Conservation (phyloP, 2,329 filamentous ascomycete species). For the Calonectria fujianensis region DNA sequence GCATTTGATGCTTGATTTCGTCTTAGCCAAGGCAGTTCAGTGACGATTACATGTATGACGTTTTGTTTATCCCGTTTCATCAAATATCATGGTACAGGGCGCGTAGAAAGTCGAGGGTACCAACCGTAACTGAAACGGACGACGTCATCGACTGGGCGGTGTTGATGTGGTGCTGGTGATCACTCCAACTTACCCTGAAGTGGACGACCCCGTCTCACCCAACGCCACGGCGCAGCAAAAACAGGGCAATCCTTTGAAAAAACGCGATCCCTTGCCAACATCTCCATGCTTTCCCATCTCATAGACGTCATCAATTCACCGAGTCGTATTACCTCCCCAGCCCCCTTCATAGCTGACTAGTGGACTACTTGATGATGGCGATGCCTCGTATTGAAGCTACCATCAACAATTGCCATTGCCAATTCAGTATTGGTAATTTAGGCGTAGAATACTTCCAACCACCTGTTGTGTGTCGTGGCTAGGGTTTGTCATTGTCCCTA, state of each 20-base stretch:
- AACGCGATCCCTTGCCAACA: neutral
- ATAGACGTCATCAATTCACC: neutral
- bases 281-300: neutral
- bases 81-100: neutral
- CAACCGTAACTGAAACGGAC: neutral
- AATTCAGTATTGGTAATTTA: neutral
- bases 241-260: neutral
- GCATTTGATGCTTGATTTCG: neutral
- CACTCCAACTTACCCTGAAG: constrained; percentile 5
- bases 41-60: constrained; percentile 6
- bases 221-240: neutral
- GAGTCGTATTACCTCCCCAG: neutral
- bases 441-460: neutral
- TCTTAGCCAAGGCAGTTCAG: neutral
- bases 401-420: neutral
- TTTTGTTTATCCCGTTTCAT: neutral
- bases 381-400: neutral
- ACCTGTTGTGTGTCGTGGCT: neutral
- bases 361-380: neutral
- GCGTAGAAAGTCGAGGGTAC: neutral
- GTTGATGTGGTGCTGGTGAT: constrained; percentile 3
- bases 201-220: neutral
- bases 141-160: constrained; percentile 19
- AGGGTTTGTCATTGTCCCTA: neutral
- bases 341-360: neutral